Evolutionary conservation across 306 rosid genomes (phyloP).

Genomic region (Rubus idaeus): DNA sequence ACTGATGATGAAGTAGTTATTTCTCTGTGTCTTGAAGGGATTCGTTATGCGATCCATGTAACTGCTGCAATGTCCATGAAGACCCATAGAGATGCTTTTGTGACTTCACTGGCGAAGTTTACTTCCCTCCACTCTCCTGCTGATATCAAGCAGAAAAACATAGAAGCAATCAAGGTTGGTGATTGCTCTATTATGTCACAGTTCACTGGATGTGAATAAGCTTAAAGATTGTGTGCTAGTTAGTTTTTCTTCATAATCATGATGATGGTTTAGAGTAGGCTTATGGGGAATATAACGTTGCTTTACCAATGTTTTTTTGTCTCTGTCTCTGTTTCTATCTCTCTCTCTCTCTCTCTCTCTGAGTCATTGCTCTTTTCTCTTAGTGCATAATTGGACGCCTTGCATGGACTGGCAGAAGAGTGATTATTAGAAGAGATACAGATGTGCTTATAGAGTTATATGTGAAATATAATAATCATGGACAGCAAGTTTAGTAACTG

Average conservation of each 20-base stretch:
- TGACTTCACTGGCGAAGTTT: constrained; percentile 95
- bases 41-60: constrained; percentile 87
- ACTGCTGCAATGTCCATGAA: constrained; percentile 97
- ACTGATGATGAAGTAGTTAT: constrained; percentile 90
- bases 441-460: neutral
- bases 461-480: neutral
- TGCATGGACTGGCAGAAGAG: neutral
- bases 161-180: constrained; percentile 95
- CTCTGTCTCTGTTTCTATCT: neutral
- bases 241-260: neutral
- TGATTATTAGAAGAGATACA: neutral
- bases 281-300: neutral
- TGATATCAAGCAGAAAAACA: constrained; percentile 91
- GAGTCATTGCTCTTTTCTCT: neutral
- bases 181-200: constrained; percentile 22
- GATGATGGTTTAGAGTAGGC: neutral
- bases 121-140: constrained; percentile 97
- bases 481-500: neutral
- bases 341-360: neutral
- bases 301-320: neutral
- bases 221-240: neutral
- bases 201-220: constrained; percentile 7
- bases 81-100: constrained; percentile 98
- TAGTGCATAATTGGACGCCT: neutral
- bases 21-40: constrained; percentile 90